A percentile compares a stretch with the other conserved stretches of the same genome.
phyloP scores from a whole-genome alignment of 2,329 filamentous ascomycete genomes.

The Nigrospora osmanthi region DNA sequence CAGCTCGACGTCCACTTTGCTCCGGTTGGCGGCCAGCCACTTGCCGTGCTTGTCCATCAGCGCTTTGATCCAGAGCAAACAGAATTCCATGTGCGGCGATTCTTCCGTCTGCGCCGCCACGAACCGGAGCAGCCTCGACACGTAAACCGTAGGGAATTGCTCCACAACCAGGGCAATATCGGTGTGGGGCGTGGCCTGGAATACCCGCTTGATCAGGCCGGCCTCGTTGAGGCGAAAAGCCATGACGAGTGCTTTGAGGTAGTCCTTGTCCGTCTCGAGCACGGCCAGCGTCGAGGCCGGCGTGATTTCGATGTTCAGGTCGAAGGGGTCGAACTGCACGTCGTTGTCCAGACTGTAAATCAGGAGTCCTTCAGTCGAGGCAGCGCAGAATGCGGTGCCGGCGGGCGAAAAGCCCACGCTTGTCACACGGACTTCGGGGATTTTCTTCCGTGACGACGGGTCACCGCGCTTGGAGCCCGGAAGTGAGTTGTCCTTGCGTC shows the following conservation, averaged over 20 bases:
- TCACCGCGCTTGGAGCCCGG: conserved; percentile 82
- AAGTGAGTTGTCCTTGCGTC: conserved; percentile 68
- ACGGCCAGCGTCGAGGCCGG: conserved; percentile 72
- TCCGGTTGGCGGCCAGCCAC: conserved; percentile 74
- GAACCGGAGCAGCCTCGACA: conserved; percentile 77
- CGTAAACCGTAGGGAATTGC: conserved; percentile 76
- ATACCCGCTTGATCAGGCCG: conserved; percentile 74
- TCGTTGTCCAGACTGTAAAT: conserved; percentile 86
- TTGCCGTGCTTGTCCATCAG: conserved; percentile 75
- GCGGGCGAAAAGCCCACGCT: conserved; percentile 83
- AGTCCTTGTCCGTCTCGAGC: conserved; percentile 63
- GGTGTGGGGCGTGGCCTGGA: conserved; percentile 68
- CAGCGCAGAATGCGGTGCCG: conserved; percentile 85
- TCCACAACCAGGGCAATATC: conserved; percentile 74
- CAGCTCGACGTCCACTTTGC: conserved; percentile 75
- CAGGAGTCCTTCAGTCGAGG: conserved; percentile 86
- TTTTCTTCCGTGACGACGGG: conserved; percentile 66
- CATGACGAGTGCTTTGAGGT: conserved; percentile 91
- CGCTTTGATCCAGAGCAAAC: conserved; percentile 84
- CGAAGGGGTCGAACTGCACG: conserved; percentile 89
- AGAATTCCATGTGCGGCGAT: conserved; percentile 91
- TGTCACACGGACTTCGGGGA: conserved; percentile 77
- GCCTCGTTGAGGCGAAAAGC: conserved; percentile 90
- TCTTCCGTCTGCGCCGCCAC: conserved; percentile 83
- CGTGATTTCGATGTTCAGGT: conserved; percentile 90